These are phyloP conservation scores for Sclerotinia minor DNA, from an alignment of 2,329 filamentous ascomycete species.

Conservation along the genomic window DNA sequence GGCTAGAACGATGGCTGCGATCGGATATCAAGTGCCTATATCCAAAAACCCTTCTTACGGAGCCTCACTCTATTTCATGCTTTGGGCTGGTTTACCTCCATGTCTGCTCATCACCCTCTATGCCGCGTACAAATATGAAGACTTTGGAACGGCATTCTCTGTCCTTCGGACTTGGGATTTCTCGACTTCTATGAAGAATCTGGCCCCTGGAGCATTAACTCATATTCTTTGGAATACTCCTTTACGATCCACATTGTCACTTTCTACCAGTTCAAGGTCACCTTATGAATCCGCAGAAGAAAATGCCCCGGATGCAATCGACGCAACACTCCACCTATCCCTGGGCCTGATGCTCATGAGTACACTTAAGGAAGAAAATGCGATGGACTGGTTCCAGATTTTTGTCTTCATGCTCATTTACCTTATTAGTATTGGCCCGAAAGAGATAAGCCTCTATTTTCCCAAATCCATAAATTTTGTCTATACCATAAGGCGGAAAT, in stretches of 20 bases:
- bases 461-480: constrained; percentile 34
- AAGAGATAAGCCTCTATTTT: constrained; percentile 37
- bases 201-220: constrained; percentile 33
- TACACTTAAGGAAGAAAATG: constrained; percentile 29
- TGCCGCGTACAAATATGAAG: constrained; percentile 34
- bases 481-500: constrained; percentile 29
- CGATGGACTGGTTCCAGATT: constrained; percentile 37
- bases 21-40: constrained; percentile 30
- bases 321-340: constrained; percentile 34
- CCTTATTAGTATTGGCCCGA: constrained; percentile 34
- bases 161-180: constrained; percentile 32
- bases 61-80: constrained; percentile 31
- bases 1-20: constrained; percentile 32
- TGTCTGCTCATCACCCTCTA: constrained; percentile 32
- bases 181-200: constrained; percentile 27
- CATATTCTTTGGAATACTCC: constrained; percentile 34
- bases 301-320: constrained; percentile 30
- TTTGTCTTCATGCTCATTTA: constrained; percentile 35
- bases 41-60: constrained; percentile 30
- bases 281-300: constrained; percentile 35
- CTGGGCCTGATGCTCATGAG: constrained; percentile 28
- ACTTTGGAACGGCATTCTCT: constrained; percentile 29
- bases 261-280: constrained; percentile 30
- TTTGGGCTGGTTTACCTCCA: constrained; percentile 34
- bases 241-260: constrained; percentile 35